Evolutionary conservation across 2,329 filamentous ascomycete genomes (phyloP).

Genomic region (Xylariales sp.): DNA sequence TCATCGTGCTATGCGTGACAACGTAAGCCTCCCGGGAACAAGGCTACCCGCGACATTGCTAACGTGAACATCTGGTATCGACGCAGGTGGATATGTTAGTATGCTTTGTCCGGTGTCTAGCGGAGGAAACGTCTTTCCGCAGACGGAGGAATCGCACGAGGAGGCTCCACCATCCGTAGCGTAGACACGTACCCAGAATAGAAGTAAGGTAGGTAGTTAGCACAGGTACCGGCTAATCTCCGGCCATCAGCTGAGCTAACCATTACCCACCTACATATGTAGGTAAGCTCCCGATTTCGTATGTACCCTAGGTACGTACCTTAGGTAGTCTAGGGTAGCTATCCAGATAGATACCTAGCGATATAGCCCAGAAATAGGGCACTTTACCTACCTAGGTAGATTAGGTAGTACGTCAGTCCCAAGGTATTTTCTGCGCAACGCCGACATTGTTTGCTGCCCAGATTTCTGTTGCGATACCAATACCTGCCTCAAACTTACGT

Average conservation of each 20-base stretch:
- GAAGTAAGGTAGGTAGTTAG: too few species aligned
- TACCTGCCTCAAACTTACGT: background rate
- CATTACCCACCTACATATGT: background rate
- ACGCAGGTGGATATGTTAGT: too few species aligned
- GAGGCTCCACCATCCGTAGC: too few species aligned
- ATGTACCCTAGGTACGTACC: too few species aligned
- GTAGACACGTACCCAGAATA: too few species aligned
- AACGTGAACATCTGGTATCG: background rate
- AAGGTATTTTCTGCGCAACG: background rate
- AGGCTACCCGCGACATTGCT: background rate
- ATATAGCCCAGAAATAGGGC: too few species aligned
- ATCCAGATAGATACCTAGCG: too few species aligned
- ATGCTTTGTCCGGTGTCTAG: background rate
- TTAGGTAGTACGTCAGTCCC: background rate
- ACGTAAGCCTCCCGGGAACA: background rate
- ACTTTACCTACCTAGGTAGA: too few species aligned
- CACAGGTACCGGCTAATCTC: constrained; percentile 15
- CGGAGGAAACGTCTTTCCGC: constrained; percentile 23
- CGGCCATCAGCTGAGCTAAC: constrained; percentile 6
- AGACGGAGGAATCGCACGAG: constrained; percentile 2
- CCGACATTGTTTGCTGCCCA: background rate
- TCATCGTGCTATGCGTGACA: background rate
- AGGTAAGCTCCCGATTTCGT: too few species aligned
- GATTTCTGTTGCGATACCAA: too few species aligned
- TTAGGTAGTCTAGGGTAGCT: too few species aligned